Evolutionary conservation across 2,329 filamentous ascomycete genomes (phyloP).

Genomic region (Magnaporthiopsis incrustans): DNA sequence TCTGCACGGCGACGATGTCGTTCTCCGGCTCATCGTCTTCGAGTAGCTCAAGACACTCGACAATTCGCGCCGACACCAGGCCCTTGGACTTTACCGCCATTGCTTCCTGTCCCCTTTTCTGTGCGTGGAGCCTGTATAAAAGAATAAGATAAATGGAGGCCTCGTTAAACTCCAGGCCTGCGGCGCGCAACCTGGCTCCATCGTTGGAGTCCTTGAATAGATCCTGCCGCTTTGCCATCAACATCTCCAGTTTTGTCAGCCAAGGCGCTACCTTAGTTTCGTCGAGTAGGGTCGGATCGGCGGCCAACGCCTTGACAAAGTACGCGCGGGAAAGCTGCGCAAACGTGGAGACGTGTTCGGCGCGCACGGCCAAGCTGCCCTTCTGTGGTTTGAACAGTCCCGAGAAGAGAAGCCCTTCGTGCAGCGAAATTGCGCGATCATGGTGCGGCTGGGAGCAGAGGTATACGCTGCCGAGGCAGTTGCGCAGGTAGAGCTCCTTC

Average conservation of each 20-base stretch:
- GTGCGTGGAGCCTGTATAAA: not conserved
- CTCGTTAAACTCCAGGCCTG: constrained; percentile 8
- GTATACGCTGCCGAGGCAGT: constrained; percentile 4
- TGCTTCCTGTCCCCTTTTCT: not conserved
- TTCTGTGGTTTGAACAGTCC: constrained; percentile 2
- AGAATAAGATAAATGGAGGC: constrained; percentile 4
- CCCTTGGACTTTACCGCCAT: not conserved
- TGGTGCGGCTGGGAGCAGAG: constrained; percentile 1
- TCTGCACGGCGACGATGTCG: not conserved
- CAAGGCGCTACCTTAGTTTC: not conserved
- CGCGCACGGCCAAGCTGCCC: constrained; percentile 4
- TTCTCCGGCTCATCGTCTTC: constrained; percentile 7
- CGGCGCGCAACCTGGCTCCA: not conserved
- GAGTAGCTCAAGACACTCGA: constrained; percentile 6
- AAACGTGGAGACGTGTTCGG: constrained; percentile 5
- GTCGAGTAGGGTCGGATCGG: not conserved
- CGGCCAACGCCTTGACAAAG: not conserved
- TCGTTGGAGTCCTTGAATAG: constrained; percentile 2
- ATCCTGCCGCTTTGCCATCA: constrained; percentile 3
- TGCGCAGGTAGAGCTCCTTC: constrained; percentile 5
- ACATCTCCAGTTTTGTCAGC: not conserved
- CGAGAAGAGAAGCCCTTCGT: not conserved
- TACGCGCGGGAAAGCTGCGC: constrained; percentile 6
- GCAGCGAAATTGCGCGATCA: not conserved
- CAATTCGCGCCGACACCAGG: not conserved